These are phyloP conservation scores for Wickerhamiella kurtzmanii DNA, from an alignment of 805 yeast species.

Conservation along the genomic window DNA sequence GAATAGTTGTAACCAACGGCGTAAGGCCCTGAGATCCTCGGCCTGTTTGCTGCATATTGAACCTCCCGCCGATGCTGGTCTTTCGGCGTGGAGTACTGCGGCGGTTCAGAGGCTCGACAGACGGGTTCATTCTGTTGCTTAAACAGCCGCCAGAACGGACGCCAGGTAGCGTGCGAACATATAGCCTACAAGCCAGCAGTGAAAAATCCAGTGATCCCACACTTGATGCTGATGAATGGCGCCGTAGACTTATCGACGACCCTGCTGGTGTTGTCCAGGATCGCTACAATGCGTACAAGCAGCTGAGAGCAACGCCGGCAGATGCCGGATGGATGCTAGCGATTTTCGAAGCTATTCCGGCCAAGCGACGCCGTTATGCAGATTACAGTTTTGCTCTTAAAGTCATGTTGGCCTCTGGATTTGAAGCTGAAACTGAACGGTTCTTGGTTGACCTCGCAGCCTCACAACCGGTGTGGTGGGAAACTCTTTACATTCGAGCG, in stretches of 20 bases:
- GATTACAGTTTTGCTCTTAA: slow-evolving; percentile 14
- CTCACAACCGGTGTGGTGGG: slow-evolving; percentile 10
- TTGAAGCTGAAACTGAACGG: slow-evolving; percentile 1
- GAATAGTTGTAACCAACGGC: background rate
- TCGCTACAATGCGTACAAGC: background rate
- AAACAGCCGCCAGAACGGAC: background rate
- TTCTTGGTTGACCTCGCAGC: slow-evolving; percentile 8
- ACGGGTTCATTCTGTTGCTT: background rate
- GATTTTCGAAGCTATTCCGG: slow-evolving; percentile 6
- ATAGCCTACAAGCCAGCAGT: background rate
- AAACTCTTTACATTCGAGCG: slow-evolving; percentile 1
- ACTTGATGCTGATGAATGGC: background rate
- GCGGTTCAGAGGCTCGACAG: background rate
- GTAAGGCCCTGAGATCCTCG: background rate
- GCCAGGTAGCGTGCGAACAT: background rate
- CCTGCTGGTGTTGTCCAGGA: background rate
- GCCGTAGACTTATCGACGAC: background rate
- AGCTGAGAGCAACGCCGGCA: background rate
- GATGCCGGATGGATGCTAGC: background rate
- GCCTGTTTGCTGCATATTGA: background rate
- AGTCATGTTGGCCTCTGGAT: slow-evolving; percentile 2
- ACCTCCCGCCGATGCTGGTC: background rate
- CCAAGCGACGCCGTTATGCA: slow-evolving; percentile 1
- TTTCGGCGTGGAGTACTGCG: background rate
- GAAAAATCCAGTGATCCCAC: background rate